Evolutionary conservation across 2,329 filamentous ascomycete species (phyloP), one percentile per base, ranked within the genome.

Genomic region (Teratosphaeria nubilosa): DNA sequence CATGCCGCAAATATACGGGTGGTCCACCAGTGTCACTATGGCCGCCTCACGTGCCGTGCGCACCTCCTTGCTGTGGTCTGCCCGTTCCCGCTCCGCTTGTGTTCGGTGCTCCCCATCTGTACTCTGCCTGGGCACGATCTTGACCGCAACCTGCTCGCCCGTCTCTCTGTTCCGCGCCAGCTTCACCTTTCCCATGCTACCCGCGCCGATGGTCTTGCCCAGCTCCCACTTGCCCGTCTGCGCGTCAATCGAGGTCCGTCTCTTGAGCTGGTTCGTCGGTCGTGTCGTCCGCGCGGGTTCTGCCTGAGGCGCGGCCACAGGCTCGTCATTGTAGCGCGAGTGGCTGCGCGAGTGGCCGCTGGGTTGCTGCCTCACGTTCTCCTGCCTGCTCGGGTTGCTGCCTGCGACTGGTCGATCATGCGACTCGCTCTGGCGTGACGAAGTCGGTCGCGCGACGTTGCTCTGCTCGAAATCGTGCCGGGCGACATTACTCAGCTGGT

Each of bases 141-240:
- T 99, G 73, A 96, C 91, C 37, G 94, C 94, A 62, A 95, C 91
- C 84, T 96, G 89, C 78, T 97, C 94, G 66, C 87, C 88, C 22
- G 88, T 89, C 68, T 95, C 91, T 65, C 87, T 82, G 74, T 95
- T 95, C 68, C 89, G 89, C 25, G 94, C 94, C 65, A 99, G 79
- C 77, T 97, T 97, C 62, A 99, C 94, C 74, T 97, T 97, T 64
- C 94, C 94, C 94, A 99, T 99, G 74, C 92, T 97, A 55, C 94
- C 94, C 56, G 91, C 91, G 60, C 94, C 94, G 68, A 99, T 94
- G 3, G 94, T 97, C 79, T 97, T 97, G 60, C 92, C 92, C 56
- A 99, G 79, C 58, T 91, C 85, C 91, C 92, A 99, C 78, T 91
- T 90, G 59, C 94, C 94, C 13, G 91, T 91, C 53, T 88, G 86